Evolutionary conservation across 352 stramenopile genomes (phyloP), one percentile per base, ranked within the genome.

Genomic region (Peronospora destructor): DNA sequence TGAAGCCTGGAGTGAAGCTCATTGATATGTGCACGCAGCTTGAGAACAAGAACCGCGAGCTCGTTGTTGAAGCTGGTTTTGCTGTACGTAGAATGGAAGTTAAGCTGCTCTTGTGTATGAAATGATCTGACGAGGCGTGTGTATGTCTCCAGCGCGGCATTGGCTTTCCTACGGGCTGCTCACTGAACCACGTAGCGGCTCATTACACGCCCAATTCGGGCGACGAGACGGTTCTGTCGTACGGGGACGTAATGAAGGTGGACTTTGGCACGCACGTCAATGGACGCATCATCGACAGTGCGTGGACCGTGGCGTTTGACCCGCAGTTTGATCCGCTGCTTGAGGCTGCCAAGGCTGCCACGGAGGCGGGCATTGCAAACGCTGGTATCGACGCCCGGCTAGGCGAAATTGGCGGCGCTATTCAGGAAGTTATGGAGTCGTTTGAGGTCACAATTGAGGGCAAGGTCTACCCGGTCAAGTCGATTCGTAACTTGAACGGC

Each of bases 181-280:
- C 79, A 33, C 56, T 99, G 11, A 98, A 99, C 68, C 84, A 98
- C 70, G 90, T 98, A 6, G 95, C 95, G 9, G 96, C 96, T 6
- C 96, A 98, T 66, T 99, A 98, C 69, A 98, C 95, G 33, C 96
- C 96, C 14, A 99, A 99, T 61, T 61, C 63, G 11, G 95, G 95
- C 1, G 96, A 99, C 64, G 67, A 97, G 32, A 98, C 91, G 5
- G 91, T 98, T 13, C 57, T 95, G 11, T 61, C 74, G 30, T 96
- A 98, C 49, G 93, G 94, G 35, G 95, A 98, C 66, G 95, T 99
- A 1, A 98, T 98, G 94, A 98, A 71, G 40, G 45, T 98, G 19
- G 96, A 99, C 68, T 98, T 99, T 71, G 96, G 96, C 16, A 97
- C 92, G 6, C 95, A 99, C 46, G 85, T 98, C 28, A 95, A 98